Percentiles rank a stretch among this genome's conserved stretches.
Conservation (phyloP, 495 filamentous ascomycete species). For the Lichenothelia convexa region DNA sequence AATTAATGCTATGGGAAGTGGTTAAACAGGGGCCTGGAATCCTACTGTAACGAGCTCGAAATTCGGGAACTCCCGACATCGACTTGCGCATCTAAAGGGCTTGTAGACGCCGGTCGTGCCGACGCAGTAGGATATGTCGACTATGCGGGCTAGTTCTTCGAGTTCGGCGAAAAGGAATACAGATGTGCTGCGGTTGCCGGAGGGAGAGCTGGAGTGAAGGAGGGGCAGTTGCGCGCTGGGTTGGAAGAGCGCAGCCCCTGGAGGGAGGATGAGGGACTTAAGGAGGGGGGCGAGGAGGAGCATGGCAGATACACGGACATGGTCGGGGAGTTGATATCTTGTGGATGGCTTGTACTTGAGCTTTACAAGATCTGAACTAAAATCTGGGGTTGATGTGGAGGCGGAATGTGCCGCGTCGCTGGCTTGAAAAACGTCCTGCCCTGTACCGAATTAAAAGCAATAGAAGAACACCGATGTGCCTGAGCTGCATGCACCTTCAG, state of each 20-base stretch:
- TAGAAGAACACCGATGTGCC: no score
- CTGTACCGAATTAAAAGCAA: no score
- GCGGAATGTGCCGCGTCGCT: no score
- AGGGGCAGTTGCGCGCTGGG: constrained; percentile 10
- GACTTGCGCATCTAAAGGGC: constrained; percentile 72
- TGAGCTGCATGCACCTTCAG: no score
- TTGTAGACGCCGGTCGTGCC: constrained; percentile 60
- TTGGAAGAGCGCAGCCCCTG: background rate
- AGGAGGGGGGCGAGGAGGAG: background rate
- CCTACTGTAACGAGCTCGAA: constrained; percentile 56
- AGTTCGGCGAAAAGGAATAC: constrained; percentile 55
- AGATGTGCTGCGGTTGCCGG: constrained; percentile 33
- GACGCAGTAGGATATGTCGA: constrained; percentile 92
- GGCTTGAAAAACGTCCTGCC: no score
- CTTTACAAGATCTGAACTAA: no score
- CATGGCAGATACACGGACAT: background rate
- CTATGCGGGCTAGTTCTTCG: constrained; percentile 68
- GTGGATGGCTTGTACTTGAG: no score
- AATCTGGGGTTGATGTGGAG: no score
- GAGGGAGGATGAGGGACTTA: background rate
- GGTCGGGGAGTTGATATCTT: no score
- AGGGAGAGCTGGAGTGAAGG: constrained; percentile 3
- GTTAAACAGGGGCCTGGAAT: constrained; percentile 1
- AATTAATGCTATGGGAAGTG: background rate
- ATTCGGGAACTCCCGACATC: constrained; percentile 59